phyloP scores from a whole-genome alignment of 2,329 filamentous ascomycete genomes.

The Leptoxyphium fumago region DNA sequence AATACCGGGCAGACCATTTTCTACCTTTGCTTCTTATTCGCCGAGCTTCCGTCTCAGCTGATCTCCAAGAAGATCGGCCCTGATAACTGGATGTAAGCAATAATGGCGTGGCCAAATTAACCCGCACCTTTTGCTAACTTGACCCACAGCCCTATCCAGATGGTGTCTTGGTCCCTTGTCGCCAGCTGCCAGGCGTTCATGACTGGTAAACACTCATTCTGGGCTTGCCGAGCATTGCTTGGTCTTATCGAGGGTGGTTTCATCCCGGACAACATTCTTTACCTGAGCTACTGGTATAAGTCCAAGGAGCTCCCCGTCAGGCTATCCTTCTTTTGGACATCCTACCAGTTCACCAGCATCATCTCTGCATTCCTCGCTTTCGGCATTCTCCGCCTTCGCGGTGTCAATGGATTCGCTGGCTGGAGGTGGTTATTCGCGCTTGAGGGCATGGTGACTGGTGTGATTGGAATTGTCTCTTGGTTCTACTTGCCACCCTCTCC shows the following conservation, averaged over 20 bases:
- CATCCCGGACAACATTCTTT: slow-evolving; percentile 50
- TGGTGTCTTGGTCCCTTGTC: slow-evolving; percentile 23
- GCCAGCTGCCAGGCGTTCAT: slow-evolving; percentile 21
- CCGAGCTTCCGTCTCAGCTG: slow-evolving; percentile 22
- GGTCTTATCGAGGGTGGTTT: slow-evolving; percentile 28
- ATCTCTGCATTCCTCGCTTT: slow-evolving; percentile 42
- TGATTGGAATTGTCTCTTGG: slow-evolving; percentile 41
- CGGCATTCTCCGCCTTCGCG: slow-evolving; percentile 34
- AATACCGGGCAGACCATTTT: slow-evolving; percentile 41
- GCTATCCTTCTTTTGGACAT: slow-evolving; percentile 55
- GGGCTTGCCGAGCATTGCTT: slow-evolving; percentile 9
- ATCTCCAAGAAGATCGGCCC: slow-evolving; percentile 13
- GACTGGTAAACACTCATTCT: slow-evolving; percentile 16
- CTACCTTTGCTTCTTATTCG: slow-evolving; percentile 62
- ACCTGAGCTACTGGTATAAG: slow-evolving; percentile 64
- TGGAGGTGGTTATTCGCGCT: slow-evolving; percentile 43
- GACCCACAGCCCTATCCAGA: slow-evolving; percentile 10
- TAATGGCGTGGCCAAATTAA: no score
- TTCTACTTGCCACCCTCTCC: slow-evolving; percentile 46
- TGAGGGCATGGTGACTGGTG: slow-evolving; percentile 33
- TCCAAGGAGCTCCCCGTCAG: slow-evolving; percentile 53
- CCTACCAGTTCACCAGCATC: slow-evolving; percentile 43
- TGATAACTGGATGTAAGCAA: slow-evolving; percentile 9
- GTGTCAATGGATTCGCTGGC: slow-evolving; percentile 35
- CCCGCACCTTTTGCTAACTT: neutral